These are phyloP conservation scores for Rostrohypoxylon terebratum DNA, from an alignment of 495 filamentous ascomycete species.

Conservation along the genomic window DNA sequence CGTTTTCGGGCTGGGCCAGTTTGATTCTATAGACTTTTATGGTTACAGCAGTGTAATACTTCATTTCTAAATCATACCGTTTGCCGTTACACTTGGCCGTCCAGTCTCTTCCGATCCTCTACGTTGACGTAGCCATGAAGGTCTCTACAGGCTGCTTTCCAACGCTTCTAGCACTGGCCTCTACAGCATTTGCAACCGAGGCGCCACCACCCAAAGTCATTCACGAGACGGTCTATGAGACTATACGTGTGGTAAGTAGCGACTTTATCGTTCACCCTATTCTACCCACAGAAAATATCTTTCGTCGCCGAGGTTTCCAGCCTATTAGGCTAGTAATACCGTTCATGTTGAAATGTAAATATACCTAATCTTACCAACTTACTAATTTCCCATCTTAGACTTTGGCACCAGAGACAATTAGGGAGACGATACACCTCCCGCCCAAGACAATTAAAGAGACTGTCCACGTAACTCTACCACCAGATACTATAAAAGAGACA, in stretches of 20 bases:
- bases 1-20: conserved; percentile 41
- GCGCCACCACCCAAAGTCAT: conserved; percentile 3
- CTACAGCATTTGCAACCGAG: conserved; percentile 25
- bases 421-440: conserved; percentile 26
- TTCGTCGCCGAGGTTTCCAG: neutral
- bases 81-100: neutral
- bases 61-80: conserved; percentile 13
- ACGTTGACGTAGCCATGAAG: conserved; percentile 19
- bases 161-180: conserved; percentile 24
- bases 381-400: conserved; percentile 23
- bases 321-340: neutral
- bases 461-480: no score
- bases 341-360: no score
- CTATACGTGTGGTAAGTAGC: conserved; percentile 33
- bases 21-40: conserved; percentile 30
- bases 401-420: conserved; percentile 25
- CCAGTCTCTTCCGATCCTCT: conserved; percentile 17
- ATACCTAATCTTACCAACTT: neutral
- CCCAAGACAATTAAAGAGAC: no score
- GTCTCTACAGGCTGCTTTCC: conserved; percentile 25
- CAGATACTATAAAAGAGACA: conserved; percentile 30
- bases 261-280: neutral
- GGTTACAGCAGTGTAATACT: conserved; percentile 9
- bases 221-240: conserved; percentile 29
- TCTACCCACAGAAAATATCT: neutral